These are phyloP conservation scores for Prosopis cineraria DNA, from an alignment of 306 rosid genomes.

Conservation along the genomic window DNA sequence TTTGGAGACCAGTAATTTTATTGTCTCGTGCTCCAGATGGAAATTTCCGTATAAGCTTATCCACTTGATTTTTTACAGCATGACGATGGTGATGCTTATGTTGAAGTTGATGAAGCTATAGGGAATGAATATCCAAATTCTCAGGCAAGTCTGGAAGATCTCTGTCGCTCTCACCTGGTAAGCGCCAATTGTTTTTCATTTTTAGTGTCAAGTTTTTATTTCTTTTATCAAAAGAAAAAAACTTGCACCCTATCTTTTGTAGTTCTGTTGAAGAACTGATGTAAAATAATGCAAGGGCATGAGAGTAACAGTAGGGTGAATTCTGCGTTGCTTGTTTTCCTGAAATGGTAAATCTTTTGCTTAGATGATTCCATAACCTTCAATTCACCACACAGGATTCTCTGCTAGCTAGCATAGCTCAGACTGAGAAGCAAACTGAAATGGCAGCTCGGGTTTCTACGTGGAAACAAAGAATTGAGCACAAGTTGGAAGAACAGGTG, in stretches of 20 bases:
- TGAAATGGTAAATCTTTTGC: background rate
- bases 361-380: slow-evolving; percentile 6
- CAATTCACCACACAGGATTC: slow-evolving; percentile 55
- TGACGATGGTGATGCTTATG: slow-evolving; percentile 46
- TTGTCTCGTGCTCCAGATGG: slow-evolving; percentile 20
- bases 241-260: background rate
- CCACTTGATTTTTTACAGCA: slow-evolving; percentile 49
- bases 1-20: slow-evolving; percentile 38
- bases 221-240: background rate
- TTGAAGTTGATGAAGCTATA: slow-evolving; percentile 48
- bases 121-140: slow-evolving; percentile 56
- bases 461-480: slow-evolving; percentile 93
- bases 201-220: slow-evolving; percentile 1
- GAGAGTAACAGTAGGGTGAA: slow-evolving; percentile 10
- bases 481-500: slow-evolving; percentile 89
- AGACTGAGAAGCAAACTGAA: slow-evolving; percentile 88
- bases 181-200: slow-evolving; percentile 13
- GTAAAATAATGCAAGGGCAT: background rate
- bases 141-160: slow-evolving; percentile 77
- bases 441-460: slow-evolving; percentile 82
- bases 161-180: slow-evolving; percentile 97
- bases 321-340: slow-evolving; percentile 7
- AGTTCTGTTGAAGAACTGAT: background rate
- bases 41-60: slow-evolving; percentile 30
- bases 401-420: slow-evolving; percentile 87